A percentile compares a stretch with the other conserved stretches of the same genome.
Evolutionary conservation across 371 early-diverging fungal genomes (phyloP).

Genomic region (Mortierella sp.): DNA sequence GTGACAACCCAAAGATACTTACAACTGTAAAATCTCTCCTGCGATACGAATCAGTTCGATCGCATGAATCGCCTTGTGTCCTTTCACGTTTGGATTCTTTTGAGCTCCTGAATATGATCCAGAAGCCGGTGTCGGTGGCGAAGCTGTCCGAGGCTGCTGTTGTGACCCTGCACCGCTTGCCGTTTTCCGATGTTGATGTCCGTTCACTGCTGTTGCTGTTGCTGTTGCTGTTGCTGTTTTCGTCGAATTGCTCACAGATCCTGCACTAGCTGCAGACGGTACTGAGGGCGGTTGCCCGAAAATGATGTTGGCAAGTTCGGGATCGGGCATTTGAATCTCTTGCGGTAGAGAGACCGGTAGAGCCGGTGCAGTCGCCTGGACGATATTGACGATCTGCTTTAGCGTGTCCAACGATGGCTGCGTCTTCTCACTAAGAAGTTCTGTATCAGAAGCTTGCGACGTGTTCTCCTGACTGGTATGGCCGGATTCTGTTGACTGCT

Average conservation of each 20-base stretch:
- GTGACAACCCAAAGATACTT: conserved; percentile 18
- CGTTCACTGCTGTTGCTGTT: conserved; percentile 9
- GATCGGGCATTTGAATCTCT: conserved; percentile 33
- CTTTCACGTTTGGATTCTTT: conserved; percentile 14
- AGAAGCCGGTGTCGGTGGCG: conserved; percentile 37
- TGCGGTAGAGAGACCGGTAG: conserved; percentile 13
- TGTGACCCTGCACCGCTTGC: conserved; percentile 12
- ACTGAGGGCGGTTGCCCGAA: conserved; percentile 20
- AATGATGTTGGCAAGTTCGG: conserved; percentile 43
- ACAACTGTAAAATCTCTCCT: conserved; percentile 52
- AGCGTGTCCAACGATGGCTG: conserved; percentile 21
- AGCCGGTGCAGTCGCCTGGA: conserved; percentile 30
- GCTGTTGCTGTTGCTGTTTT: not conserved
- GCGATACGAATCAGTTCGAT: conserved; percentile 53
- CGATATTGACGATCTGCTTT: conserved; percentile 41
- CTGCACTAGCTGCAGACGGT: not conserved
- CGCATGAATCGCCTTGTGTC: conserved; percentile 45
- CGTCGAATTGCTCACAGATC: not conserved
- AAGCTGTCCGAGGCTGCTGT: conserved; percentile 28
- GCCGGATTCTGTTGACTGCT: not conserved
- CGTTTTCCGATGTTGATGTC: conserved; percentile 23
- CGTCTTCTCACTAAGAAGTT: not conserved
- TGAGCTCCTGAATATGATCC: conserved; percentile 21
- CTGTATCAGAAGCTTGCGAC: not conserved
- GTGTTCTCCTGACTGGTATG: not conserved